These are phyloP conservation scores for Talaromyces thailandensis DNA, from an alignment of 495 filamentous ascomycete species.

Conservation along the genomic window DNA sequence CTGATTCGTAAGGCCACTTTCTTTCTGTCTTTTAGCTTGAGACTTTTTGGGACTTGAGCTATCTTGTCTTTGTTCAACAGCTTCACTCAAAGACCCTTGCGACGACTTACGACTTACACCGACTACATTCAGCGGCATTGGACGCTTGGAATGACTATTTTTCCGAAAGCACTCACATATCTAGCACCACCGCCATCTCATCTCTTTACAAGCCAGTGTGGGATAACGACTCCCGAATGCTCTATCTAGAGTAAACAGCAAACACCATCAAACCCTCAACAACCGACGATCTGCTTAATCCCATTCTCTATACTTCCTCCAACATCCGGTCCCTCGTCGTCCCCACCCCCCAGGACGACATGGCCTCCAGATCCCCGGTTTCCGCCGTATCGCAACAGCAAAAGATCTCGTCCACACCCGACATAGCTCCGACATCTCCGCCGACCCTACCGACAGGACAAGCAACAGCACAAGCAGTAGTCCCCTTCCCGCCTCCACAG, in stretches of 20 bases:
- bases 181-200: not conserved
- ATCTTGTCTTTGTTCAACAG: not conserved
- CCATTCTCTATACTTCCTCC: not conserved
- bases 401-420: conserved; percentile 32
- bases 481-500: conserved; percentile 42
- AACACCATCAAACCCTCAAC: not conserved
- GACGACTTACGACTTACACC: not conserved
- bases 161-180: not conserved
- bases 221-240: not conserved
- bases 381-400: conserved; percentile 24
- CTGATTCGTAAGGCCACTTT: not conserved
- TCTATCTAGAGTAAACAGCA: not conserved
- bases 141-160: not conserved
- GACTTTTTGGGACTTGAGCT: too few relatives aligned
- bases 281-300: not conserved
- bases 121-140: not conserved
- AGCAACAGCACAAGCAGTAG: conserved; percentile 18
- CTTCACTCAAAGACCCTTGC: not conserved
- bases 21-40: not conserved
- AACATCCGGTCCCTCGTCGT: not conserved
- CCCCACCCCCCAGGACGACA: conserved; percentile 8
- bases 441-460: not conserved
- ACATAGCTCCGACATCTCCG: conserved; percentile 32
- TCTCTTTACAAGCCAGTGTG: not conserved
- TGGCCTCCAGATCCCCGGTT: conserved; percentile 32